Base-by-base conservation (phyloP, 345 rosid species). In the Syzygium grande region DNA sequence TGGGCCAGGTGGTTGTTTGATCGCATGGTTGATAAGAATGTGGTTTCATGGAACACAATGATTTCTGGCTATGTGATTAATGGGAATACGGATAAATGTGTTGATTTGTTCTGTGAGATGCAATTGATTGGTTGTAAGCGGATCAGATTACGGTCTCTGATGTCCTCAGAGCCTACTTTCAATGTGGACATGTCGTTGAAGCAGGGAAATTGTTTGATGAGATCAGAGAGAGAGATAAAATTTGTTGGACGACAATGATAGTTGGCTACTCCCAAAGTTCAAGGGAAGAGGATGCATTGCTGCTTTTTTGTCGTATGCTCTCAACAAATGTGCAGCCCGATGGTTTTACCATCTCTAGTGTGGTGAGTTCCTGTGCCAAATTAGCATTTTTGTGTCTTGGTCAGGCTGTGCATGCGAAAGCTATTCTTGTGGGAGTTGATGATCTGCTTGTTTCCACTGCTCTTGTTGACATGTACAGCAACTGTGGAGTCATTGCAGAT, bases 241-340 rank as follows among this genome's bases (percentile, higher is more conserved):
- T 94, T 86, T 92, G 92, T 83, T 93, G 96, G 96, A 93, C 96
- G 10, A 87, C 91, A 10, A 88, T 93, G 95, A 94, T 93, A 22
- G 93, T 79, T n/a, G 95, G 96, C 63, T 92, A 90, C 83, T 89
- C 91, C n/a, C 95, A 91, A 68, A 90, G 88, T 88, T 92, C 94
- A 19, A 94, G 85, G 89, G 95, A 93, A 90, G 95, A 93, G 85
- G 93, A 92, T 78, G 94, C 95, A 86, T 85, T 91, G 90, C 65
- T 87, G 87, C 87, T 91, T 77, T 94, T 94, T 83, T 38, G 79
- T 56, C 85, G 89, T 77, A 94, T 94, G 95, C 87, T 92, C 43
- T 84, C 58, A 27, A 90, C 90, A 87, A 88, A 88, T 91, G 90
- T 90, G 49, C 91, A 55, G 79, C 93, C 93, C 11, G 95, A 93